phyloP scores from a whole-genome alignment of 1,284 basidiomycete genomes.

The Malassezia nana region DNA sequence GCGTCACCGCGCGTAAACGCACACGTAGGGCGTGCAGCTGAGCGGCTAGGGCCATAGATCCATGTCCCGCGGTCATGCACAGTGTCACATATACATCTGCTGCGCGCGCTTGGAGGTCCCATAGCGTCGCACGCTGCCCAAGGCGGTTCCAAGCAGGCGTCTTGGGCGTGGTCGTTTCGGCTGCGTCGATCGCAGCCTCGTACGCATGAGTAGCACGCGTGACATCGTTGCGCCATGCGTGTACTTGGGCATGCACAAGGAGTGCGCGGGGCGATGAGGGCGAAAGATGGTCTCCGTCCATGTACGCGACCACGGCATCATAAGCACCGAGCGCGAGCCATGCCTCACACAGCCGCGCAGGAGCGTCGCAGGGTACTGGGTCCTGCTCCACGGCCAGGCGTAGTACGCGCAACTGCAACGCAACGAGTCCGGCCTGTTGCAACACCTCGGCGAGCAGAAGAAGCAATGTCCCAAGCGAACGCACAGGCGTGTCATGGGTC shows the following conservation, averaged over 20 bases:
- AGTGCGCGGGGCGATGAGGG: neutral
- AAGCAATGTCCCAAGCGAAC: neutral
- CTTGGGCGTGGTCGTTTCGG: neutral
- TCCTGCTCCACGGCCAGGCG: neutral
- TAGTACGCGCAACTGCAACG: neutral
- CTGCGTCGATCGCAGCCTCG: neutral
- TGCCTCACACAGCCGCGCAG: neutral
- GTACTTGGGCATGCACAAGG: neutral
- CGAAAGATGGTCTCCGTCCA: neutral
- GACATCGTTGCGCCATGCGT: neutral
- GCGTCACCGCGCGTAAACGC: constrained; percentile 3
- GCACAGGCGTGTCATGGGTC: no score
- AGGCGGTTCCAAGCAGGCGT: neutral
- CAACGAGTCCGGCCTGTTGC: neutral
- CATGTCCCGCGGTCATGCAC: neutral
- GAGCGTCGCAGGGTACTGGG: neutral
- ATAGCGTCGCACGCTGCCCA: neutral
- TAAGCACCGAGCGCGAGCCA: neutral
- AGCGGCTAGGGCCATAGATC: neutral
- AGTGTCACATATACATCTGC: constrained; percentile 2
- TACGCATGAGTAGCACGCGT: neutral
- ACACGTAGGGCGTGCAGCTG: constrained; percentile 7
- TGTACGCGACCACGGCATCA: neutral
- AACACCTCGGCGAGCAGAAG: neutral
- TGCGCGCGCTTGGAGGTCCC: constrained; percentile 6